phyloP scores from a whole-genome alignment of 2,329 filamentous ascomycete genomes.

The Teratosphaeria pseudoeucalypti region DNA sequence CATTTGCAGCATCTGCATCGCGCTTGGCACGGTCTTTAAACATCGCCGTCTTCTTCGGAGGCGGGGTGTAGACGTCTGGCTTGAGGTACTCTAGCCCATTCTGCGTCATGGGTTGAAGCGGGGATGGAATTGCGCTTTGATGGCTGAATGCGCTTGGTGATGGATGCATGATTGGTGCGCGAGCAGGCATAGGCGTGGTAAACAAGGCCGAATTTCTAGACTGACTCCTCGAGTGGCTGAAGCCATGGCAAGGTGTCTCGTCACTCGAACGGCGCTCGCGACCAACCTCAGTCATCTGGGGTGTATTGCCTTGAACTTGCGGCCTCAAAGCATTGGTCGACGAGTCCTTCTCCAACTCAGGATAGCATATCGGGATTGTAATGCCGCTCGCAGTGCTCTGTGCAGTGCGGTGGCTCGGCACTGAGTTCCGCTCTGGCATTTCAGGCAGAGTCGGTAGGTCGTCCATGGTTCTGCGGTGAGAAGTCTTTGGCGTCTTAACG shows the following conservation, averaged over 20 bases:
- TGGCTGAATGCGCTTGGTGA: constrained; percentile 13
- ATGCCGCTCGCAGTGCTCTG: constrained; percentile 5
- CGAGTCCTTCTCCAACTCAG: constrained; percentile 8
- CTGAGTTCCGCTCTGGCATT: background rate
- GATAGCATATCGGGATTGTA: constrained; percentile 10
- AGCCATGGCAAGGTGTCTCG: constrained; percentile 3
- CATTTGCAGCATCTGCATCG: background rate
- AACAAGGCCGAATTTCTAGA: constrained; percentile 2
- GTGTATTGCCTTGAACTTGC: background rate
- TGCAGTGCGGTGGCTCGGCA: constrained; percentile 3
- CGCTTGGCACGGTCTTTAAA: background rate
- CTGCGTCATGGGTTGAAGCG: constrained; percentile 13
- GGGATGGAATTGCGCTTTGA: constrained; percentile 20
- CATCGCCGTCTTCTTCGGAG: constrained; percentile 1
- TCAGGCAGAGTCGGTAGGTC: constrained; percentile 4
- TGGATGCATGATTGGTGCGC: background rate
- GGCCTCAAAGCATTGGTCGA: constrained; percentile 2
- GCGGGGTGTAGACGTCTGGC: constrained; percentile 9
- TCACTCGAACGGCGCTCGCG: background rate
- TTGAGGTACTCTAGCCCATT: background rate
- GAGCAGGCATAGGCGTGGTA: background rate
- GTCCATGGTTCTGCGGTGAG: constrained; percentile 2
- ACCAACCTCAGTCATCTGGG: background rate
- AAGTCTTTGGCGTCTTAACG: background rate
- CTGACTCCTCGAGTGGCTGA: constrained; percentile 3